Base-by-base conservation (phyloP, 2,329 filamentous ascomycete species). In the Bipolaris gigantea region DNA sequence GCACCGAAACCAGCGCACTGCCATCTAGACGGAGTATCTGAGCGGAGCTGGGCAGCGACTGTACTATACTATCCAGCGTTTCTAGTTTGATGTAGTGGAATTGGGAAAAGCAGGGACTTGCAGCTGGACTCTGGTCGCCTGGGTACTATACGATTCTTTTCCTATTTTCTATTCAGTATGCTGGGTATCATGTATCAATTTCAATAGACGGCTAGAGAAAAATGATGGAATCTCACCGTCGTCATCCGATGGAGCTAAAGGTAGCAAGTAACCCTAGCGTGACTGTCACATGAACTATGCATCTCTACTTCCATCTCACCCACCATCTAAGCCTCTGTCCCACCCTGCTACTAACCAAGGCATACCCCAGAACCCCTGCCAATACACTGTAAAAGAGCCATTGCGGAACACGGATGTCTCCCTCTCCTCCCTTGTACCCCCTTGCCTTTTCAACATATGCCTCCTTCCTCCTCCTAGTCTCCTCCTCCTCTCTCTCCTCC, bases 1-100 rank as follows among this genome's bases (percentile, higher is more conserved):
- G 1, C 57, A 60, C 38, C 50, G 57, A 9, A 51, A 50, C 19
- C 51, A 51, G 38, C 51, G 55, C n/a, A 44, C 33, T 36, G 43
- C 36, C 25, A 19, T 57, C 23, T 54, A 47, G 8, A 13, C 8
- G 9, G 19, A 21, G 5, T 3, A 19, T 21, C 11, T 5, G 18
- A 13, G 18, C 18, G 34, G 34, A 7, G 15, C 3, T 30, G 10
- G 27, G 27, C 27, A 10, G 27, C 10, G 13, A 13, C 10, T 30
- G 27, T 30, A 30, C 10, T 30, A 30, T 9, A 13, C 10, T 30
- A 30, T 30, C 13, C 4, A 10, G 4, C 9, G 4, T 11, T 30
- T 30, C 27, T 13, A 13, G 10, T 30, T 30, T 30, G 27, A 11
- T 4, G 10, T 30, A 30, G 27, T 30, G 27, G 27, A 30, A 30